Conservation (phyloP, 1,284 basidiomycete species). For the Somion occarium region DNA sequence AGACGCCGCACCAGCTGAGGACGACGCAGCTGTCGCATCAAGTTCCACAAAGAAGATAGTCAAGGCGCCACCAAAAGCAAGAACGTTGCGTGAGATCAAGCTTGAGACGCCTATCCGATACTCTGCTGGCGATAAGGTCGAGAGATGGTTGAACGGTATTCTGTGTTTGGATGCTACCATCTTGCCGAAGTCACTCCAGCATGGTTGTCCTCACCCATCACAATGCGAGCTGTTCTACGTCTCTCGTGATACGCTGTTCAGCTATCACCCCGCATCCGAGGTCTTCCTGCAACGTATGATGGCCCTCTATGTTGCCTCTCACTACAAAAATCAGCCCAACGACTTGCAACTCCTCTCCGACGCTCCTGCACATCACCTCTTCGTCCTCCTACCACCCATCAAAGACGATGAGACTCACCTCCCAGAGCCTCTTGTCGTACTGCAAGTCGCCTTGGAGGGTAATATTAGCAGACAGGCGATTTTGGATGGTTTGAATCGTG, state of each 20-base stretch:
- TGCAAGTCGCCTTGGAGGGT: slow-evolving; percentile 96
- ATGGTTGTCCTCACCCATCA: slow-evolving; percentile 90
- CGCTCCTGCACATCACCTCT: slow-evolving; percentile 95
- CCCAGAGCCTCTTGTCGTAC: slow-evolving; percentile 91
- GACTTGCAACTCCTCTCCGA: slow-evolving; percentile 96
- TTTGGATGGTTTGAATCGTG: slow-evolving; percentile 80
- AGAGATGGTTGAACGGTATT: slow-evolving; percentile 91
- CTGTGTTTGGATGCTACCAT: slow-evolving; percentile 93
- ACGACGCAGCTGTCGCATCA: slow-evolving; percentile 38
- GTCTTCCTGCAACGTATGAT: slow-evolving; percentile 98
- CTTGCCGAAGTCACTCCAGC: slow-evolving; percentile 53
- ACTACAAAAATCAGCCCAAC: slow-evolving; percentile 99
- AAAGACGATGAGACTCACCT: slow-evolving; percentile 82
- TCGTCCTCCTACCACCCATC: slow-evolving; percentile 91
- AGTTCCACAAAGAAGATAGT: slow-evolving; percentile 47
- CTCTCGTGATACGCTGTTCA: slow-evolving; percentile 94
- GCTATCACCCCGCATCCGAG: slow-evolving; percentile 95
- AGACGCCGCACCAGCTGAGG: slow-evolving; percentile 45
- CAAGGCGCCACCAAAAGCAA: slow-evolving; percentile 61
- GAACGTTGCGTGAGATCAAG: slow-evolving; percentile 90
- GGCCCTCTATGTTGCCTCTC: slow-evolving; percentile 94
- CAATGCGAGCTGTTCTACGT: slow-evolving; percentile 96
- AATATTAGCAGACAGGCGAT: slow-evolving; percentile 87
- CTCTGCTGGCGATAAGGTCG: slow-evolving; percentile 81
- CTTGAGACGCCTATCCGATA: slow-evolving; percentile 96